A percentile compares a stretch with the other conserved stretches of the same genome.
Conservation (phyloP, 345 rosid species). For the Eutrema yunnanense region DNA sequence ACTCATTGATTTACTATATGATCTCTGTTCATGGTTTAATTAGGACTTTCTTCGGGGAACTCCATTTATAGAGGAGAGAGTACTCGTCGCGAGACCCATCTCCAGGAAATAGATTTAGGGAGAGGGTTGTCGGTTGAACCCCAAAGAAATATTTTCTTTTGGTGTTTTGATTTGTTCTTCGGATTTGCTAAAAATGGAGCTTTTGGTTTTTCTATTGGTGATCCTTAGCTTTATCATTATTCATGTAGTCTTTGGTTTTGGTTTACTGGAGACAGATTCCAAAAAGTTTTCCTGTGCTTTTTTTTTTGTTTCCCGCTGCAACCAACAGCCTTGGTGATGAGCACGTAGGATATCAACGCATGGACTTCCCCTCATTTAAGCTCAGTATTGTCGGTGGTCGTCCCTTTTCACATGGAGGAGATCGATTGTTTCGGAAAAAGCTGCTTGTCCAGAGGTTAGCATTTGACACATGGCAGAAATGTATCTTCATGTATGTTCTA, state of each 20-base stretch:
- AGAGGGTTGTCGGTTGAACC: not conserved
- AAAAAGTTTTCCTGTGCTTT: not conserved
- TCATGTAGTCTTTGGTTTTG: not conserved
- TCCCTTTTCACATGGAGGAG: constrained; percentile 86
- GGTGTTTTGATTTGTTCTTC: not conserved
- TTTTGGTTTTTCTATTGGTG: not conserved
- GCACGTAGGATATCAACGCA: constrained; percentile 64
- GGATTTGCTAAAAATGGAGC: not conserved
- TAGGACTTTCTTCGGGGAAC: not conserved
- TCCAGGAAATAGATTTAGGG: not conserved
- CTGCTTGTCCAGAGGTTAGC: constrained; percentile 58
- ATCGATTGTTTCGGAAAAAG: constrained; percentile 43
- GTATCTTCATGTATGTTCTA: not conserved
- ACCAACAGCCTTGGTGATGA: constrained; percentile 67
- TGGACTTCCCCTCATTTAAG: constrained; percentile 63
- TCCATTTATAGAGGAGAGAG: not conserved
- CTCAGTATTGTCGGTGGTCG: constrained; percentile 84
- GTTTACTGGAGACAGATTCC: not conserved
- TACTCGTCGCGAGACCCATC: not conserved
- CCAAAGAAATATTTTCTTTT: not conserved
- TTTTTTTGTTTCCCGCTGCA: constrained; percentile 6
- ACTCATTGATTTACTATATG: not conserved
- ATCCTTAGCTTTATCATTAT: not conserved
- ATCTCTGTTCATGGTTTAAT: not conserved
- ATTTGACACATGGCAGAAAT: not conserved